Percentiles rank a stretch among this genome's conserved stretches.
phyloP scores from a whole-genome alignment of 768 basidiomycete genomes.

The Suillus occidentalis region DNA sequence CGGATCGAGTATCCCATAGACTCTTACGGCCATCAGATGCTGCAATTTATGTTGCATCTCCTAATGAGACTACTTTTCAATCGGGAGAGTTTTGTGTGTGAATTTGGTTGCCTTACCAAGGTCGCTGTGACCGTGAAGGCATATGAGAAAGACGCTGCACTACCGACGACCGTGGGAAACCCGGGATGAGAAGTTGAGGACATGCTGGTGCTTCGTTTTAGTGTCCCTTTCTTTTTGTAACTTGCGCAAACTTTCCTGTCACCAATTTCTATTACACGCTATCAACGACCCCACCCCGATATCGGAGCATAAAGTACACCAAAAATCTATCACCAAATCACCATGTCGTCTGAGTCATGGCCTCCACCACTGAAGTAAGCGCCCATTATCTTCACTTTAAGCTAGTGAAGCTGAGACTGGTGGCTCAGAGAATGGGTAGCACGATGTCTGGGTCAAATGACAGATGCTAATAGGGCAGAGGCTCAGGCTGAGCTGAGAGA shows the following conservation, averaged over 20 bases:
- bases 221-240: neutral
- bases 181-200: neutral
- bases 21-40: slow-evolving; percentile 26
- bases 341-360: slow-evolving; percentile 79
- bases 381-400: slow-evolving; percentile 2
- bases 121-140: neutral
- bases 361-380: slow-evolving; percentile 76
- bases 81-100: neutral
- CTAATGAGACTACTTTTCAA: slow-evolving; percentile 23
- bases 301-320: neutral
- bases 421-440: slow-evolving; percentile 87
- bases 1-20: slow-evolving; percentile 20
- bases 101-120: neutral
- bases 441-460: slow-evolving; percentile 89
- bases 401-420: slow-evolving; percentile 14
- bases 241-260: slow-evolving; percentile 4
- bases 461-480: slow-evolving; percentile 79
- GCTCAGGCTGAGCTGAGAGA: slow-evolving; percentile 94
- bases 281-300: neutral
- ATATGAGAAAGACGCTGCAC: neutral
- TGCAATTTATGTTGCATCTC: slow-evolving; percentile 16
- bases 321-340: neutral
- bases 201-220: neutral
- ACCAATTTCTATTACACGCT: slow-evolving; percentile 7
- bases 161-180: slow-evolving; percentile 22